Evolutionary conservation across 768 basidiomycete genomes (phyloP).

Genomic region (Galerina sulciceps): DNA sequence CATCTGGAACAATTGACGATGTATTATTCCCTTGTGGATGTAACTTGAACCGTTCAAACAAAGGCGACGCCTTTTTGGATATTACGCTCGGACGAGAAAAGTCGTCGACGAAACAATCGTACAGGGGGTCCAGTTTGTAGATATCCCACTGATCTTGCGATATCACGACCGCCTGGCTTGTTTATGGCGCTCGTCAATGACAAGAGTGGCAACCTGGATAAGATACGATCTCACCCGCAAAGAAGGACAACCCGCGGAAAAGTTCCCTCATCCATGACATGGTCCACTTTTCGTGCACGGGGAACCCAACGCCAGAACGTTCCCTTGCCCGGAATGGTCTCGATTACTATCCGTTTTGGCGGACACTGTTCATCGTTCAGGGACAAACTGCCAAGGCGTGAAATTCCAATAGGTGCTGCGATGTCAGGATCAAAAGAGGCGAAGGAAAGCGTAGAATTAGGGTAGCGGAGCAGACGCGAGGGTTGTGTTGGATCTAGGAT

Average conservation of each 20-base stretch:
- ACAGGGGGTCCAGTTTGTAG: conserved; percentile 79
- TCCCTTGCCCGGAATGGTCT: conserved; percentile 58
- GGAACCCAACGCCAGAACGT: conserved; percentile 81
- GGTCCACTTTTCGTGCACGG: conserved; percentile 60
- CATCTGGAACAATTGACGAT: conserved; percentile 16
- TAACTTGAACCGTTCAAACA: conserved; percentile 9
- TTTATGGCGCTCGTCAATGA: not conserved
- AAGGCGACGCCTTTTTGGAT: conserved; percentile 24
- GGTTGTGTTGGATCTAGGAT: conserved; percentile 66
- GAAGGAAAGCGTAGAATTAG: conserved; percentile 66
- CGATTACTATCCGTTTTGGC: conserved; percentile 77
- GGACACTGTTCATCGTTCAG: conserved; percentile 51
- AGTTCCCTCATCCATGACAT: conserved; percentile 64
- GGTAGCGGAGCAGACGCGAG: conserved; percentile 61
- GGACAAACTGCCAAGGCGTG: conserved; percentile 44
- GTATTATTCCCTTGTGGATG: not conserved
- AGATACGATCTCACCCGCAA: conserved; percentile 62
- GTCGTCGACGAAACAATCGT: conserved; percentile 62
- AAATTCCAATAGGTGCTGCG: conserved; percentile 48
- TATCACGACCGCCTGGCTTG: conserved; percentile 37
- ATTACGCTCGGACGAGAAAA: conserved; percentile 43
- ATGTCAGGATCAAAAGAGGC: conserved; percentile 75
- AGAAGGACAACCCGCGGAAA: conserved; percentile 73
- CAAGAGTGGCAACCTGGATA: not conserved
- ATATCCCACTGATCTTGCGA: conserved; percentile 87